Conservation (phyloP, 768 basidiomycete genomes). For the Suillus subalutaceus region DNA sequence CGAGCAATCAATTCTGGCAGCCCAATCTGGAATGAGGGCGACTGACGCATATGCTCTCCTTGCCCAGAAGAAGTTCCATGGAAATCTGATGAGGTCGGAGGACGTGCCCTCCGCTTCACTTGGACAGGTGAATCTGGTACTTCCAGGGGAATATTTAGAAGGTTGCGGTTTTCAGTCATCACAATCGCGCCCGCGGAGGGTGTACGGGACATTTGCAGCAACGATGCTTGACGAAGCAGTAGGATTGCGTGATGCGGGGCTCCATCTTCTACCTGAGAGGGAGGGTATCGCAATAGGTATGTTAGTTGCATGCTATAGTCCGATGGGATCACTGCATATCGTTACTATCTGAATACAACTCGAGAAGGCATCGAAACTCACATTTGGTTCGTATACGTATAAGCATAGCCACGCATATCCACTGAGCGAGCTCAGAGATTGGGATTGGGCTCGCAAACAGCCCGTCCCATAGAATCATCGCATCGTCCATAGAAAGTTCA, state of each 20-base stretch:
- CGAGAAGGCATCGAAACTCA: slow-evolving; percentile 40
- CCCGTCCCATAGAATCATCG: slow-evolving; percentile 94
- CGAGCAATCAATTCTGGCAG: slow-evolving; percentile 74
- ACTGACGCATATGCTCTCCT: slow-evolving; percentile 41
- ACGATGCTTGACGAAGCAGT: slow-evolving; percentile 82
- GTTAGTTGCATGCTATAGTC: slow-evolving; percentile 90
- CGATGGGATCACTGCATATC: slow-evolving; percentile 69
- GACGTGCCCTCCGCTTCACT: slow-evolving; percentile 39
- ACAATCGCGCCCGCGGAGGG: slow-evolving; percentile 78
- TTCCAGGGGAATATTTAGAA: slow-evolving; percentile 74
- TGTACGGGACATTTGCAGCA: slow-evolving; percentile 73
- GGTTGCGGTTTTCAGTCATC: slow-evolving; percentile 79
- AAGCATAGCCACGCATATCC: slow-evolving; percentile 94
- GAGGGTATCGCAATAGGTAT: slow-evolving; percentile 83
- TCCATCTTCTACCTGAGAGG: slow-evolving; percentile 37
- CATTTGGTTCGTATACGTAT: slow-evolving; percentile 89
- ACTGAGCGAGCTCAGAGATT: slow-evolving; percentile 74
- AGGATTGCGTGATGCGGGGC: slow-evolving; percentile 62
- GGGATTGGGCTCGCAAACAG: slow-evolving; percentile 83
- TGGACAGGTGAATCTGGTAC: slow-evolving; percentile 51
- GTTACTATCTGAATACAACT: slow-evolving; percentile 16
- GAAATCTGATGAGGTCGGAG: slow-evolving; percentile 24
- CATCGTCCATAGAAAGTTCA: slow-evolving; percentile 80
- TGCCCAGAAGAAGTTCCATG: slow-evolving; percentile 20
- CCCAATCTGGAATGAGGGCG: slow-evolving; percentile 49